These are phyloP conservation scores for Emericellopsis cladophorae DNA, from an alignment of 2,329 filamentous ascomycete species.

Conservation along the genomic window DNA sequence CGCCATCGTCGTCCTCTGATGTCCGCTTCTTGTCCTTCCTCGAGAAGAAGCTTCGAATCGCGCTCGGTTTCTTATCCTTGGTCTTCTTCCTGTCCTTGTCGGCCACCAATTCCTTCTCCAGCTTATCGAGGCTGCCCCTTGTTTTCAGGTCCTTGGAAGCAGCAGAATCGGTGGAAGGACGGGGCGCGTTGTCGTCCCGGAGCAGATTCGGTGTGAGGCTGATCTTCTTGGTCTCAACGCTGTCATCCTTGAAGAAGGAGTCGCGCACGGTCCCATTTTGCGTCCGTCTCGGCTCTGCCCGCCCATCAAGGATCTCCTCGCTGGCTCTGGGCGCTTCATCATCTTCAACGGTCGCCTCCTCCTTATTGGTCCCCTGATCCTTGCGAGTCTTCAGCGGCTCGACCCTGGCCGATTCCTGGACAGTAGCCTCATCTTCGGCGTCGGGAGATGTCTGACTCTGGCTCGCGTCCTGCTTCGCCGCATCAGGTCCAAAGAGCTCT, in stretches of 20 bases:
- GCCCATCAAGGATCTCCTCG: conserved; percentile 54
- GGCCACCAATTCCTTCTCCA: conserved; percentile 37
- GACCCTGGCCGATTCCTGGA: conserved; percentile 25
- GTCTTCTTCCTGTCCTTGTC: conserved; percentile 58
- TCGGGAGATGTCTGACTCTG: conserved; percentile 1
- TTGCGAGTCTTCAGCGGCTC: not conserved
- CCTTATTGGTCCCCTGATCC: not conserved
- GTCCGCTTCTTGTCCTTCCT: conserved; percentile 48
- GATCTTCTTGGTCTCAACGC: conserved; percentile 91
- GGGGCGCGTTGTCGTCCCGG: conserved; percentile 58
- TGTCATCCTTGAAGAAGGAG: conserved; percentile 96
- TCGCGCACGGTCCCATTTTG: conserved; percentile 81
- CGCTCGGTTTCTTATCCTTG: conserved; percentile 51
- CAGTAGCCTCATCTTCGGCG: conserved; percentile 22
- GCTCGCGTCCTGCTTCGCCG: conserved; percentile 12
- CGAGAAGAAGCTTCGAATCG: conserved; percentile 48
- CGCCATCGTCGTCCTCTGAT: conserved; percentile 46
- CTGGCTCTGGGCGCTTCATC: conserved; percentile 32
- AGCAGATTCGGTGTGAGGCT: conserved; percentile 87
- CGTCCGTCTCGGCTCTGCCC: conserved; percentile 46
- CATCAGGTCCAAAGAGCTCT: conserved; percentile 25
- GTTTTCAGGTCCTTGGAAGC: conserved; percentile 35
- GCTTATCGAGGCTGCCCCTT: conserved; percentile 62
- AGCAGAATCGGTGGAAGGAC: conserved; percentile 33
- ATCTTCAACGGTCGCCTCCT: conserved; percentile 18